A percentile compares a stretch with the other conserved stretches of the same genome.
phyloP scores from a whole-genome alignment of 331 rosid species.

The Ulmus americana region DNA sequence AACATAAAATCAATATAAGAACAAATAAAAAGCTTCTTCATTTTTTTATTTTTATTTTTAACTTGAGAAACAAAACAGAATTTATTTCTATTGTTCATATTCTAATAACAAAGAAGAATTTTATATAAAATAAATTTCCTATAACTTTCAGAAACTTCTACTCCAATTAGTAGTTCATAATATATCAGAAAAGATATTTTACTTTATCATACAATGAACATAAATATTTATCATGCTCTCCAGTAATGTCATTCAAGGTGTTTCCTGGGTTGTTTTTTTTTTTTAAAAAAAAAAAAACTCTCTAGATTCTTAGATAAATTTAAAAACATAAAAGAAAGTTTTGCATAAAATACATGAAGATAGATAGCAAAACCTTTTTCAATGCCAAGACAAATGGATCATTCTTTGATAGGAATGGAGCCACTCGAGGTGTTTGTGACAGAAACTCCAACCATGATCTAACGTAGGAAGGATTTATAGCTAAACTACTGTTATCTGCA shows the following conservation, averaged over 20 bases:
- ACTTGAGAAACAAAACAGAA: background rate
- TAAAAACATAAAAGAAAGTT: constrained; percentile 7
- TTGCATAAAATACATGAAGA: background rate
- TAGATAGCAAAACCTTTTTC: constrained; percentile 57
- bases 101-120: too few relatives aligned
- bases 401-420: constrained; percentile 81
- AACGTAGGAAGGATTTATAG: constrained; percentile 86
- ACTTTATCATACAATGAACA: background rate
- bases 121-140: too few relatives aligned
- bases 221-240: too few relatives aligned
- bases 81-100: too few relatives aligned
- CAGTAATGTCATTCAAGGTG: too few relatives aligned
- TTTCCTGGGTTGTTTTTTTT: too few relatives aligned
- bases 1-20: background rate
- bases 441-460: constrained; percentile 77
- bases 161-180: background rate
- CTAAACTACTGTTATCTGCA: constrained; percentile 76
- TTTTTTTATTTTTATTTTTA: background rate
- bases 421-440: constrained; percentile 88
- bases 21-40: background rate
- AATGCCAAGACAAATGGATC: constrained; percentile 71
- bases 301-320: background rate
- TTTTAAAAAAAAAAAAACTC: background rate
- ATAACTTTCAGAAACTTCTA: background rate
- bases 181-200: background rate